Evolutionary conservation across 164 flowering plant genomes (phyloP).

Genomic region (Annona cherimola): DNA sequence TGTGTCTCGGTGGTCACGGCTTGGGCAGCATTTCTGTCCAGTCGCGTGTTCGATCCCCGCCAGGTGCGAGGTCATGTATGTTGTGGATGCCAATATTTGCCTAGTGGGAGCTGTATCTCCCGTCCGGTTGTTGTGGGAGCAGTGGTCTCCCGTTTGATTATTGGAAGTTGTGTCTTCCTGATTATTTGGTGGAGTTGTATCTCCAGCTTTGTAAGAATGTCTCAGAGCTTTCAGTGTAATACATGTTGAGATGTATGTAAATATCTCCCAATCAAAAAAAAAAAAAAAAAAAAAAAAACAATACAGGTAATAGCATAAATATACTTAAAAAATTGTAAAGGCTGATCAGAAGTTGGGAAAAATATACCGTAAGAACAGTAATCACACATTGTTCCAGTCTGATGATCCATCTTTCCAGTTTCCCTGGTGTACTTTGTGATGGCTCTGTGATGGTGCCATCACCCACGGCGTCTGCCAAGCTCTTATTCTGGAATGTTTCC

Average conservation of each 20-base stretch:
- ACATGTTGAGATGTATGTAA: background rate
- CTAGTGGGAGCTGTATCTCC: too few relatives aligned
- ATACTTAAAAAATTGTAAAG: background rate
- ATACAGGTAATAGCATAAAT: background rate
- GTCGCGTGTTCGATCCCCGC: too few relatives aligned
- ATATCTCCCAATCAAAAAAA: background rate
- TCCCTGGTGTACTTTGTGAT: constrained; percentile 30
- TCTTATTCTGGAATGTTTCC: constrained; percentile 41
- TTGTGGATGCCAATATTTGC: too few relatives aligned
- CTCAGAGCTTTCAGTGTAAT: too few relatives aligned
- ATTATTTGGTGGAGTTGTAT: too few relatives aligned
- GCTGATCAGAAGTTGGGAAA: background rate
- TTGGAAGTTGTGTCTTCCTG: too few relatives aligned
- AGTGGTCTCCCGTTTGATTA: too few relatives aligned
- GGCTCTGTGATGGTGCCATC: constrained; percentile 16
- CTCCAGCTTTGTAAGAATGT: too few relatives aligned
- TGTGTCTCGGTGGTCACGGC: too few relatives aligned
- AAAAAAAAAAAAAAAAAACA: background rate
- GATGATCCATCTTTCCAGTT: constrained; percentile 54
- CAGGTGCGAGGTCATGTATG: too few relatives aligned
- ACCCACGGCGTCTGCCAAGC: constrained; percentile 29
- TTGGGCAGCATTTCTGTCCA: too few relatives aligned
- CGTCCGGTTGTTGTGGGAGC: too few relatives aligned
- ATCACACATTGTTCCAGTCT: constrained; percentile 74
- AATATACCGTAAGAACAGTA: constrained; percentile 67